Evolutionary conservation across 768 basidiomycete species (phyloP).

Genomic region (Boletus sp.): DNA sequence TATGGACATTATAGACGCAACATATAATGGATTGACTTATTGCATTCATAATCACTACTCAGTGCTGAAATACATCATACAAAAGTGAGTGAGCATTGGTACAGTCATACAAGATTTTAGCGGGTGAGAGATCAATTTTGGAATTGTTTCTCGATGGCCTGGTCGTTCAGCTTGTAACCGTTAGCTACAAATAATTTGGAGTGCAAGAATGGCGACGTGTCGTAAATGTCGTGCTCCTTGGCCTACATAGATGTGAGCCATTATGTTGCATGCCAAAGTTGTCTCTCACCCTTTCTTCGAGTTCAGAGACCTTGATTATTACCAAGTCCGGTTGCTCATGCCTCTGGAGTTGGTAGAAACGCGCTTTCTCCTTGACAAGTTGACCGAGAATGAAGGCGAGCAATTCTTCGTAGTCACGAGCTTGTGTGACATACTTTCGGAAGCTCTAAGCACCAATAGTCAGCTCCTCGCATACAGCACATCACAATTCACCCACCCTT

Average conservation of each 20-base stretch:
- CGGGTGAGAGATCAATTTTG: conserved; percentile 30
- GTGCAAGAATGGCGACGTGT: conserved; percentile 78
- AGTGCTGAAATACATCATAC: conserved; percentile 18
- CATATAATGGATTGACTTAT: conserved; percentile 27
- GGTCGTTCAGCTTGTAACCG: conserved; percentile 73
- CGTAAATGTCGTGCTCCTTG: conserved; percentile 96
- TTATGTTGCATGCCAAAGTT: neutral
- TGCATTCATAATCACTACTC: conserved; percentile 32
- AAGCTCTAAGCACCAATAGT: conserved; percentile 61
- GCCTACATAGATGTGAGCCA: conserved; percentile 50
- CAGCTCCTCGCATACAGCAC: conserved; percentile 1
- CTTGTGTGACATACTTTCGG: conserved; percentile 96
- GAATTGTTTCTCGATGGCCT: conserved; percentile 75
- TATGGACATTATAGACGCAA: conserved; percentile 22
- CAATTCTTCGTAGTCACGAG: conserved; percentile 94
- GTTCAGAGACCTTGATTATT: conserved; percentile 71
- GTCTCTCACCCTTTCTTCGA: conserved; percentile 78
- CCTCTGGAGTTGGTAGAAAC: conserved; percentile 75
- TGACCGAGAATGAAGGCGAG: conserved; percentile 93
- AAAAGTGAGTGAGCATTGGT: conserved; percentile 7
- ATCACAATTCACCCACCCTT: conserved; percentile 48
- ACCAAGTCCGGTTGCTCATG: conserved; percentile 78
- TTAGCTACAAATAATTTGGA: conserved; percentile 86
- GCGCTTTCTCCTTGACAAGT: conserved; percentile 88
- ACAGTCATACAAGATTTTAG: conserved; percentile 4